Evolutionary conservation across 2,329 filamentous ascomycete species (phyloP).

Genomic region (Zymoseptoria crescenta): DNA sequence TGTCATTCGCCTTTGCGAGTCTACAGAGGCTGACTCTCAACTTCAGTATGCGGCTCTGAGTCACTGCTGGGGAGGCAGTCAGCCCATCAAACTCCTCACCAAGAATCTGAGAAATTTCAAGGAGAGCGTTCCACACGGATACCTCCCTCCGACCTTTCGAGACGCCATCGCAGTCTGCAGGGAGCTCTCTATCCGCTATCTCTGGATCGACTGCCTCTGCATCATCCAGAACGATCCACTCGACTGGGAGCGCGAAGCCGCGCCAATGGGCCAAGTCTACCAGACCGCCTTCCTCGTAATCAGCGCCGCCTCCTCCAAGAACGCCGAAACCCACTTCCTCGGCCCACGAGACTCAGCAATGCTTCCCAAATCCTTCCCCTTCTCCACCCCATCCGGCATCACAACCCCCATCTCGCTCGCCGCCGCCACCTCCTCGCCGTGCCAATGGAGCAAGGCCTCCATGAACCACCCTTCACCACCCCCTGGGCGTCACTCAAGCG

Average conservation of each 20-base stretch:
- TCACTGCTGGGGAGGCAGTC: constrained; percentile 1
- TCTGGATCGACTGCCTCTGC: constrained; percentile 7
- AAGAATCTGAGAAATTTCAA: background rate
- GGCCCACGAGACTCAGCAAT: background rate
- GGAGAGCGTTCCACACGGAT: background rate
- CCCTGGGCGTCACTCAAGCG: background rate
- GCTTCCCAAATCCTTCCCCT: background rate
- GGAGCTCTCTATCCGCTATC: constrained; percentile 1
- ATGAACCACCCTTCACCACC: constrained; percentile 5
- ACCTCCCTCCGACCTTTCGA: background rate
- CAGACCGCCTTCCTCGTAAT: background rate
- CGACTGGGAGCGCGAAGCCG: constrained; percentile 7
- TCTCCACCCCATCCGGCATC: background rate
- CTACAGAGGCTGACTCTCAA: background rate
- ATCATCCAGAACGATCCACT: constrained; percentile 2
- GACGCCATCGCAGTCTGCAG: constrained; percentile 1
- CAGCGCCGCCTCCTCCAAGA: background rate
- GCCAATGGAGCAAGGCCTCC: constrained; percentile 6
- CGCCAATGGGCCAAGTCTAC: constrained; percentile 4
- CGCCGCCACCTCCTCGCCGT: background rate
- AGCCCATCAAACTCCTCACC: background rate
- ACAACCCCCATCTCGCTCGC: background rate
- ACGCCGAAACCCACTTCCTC: background rate
- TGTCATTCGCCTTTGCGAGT: background rate
- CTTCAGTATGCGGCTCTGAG: constrained; percentile 1